These are phyloP conservation scores for Hippophae gyantsensis DNA, from an alignment of 306 rosid genomes.

Conservation along the genomic window DNA sequence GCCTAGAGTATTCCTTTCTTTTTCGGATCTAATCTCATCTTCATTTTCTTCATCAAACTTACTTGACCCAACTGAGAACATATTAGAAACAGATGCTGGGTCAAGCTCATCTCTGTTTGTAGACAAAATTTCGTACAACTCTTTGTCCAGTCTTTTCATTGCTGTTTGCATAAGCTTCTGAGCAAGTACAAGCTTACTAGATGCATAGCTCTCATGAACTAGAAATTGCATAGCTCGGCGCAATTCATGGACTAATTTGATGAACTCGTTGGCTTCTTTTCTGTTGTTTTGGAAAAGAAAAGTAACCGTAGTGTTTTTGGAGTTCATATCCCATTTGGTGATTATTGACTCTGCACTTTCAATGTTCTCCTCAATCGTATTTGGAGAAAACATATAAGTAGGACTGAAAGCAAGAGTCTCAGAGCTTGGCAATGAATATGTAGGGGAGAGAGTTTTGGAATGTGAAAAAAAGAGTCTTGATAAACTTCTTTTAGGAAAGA, in stretches of 20 bases:
- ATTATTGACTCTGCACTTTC: conserved; percentile 25
- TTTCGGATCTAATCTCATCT: conserved; percentile 15
- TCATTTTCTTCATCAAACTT: conserved; percentile 15
- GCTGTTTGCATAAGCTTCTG: conserved; percentile 45
- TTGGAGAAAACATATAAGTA: neutral
- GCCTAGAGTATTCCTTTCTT: conserved; percentile 11
- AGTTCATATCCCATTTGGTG: conserved; percentile 35
- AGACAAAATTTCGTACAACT: conserved; percentile 32
- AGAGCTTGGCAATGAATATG: conserved; percentile 13
- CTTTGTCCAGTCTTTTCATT: conserved; percentile 41
- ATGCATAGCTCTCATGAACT: conserved; percentile 8
- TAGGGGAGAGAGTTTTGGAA: conserved; percentile 17
- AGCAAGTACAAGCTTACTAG: conserved; percentile 30
- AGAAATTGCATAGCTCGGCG: conserved; percentile 30
- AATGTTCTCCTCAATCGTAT: conserved; percentile 30
- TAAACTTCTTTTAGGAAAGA: conserved; percentile 15
- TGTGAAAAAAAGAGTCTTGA: conserved; percentile 23
- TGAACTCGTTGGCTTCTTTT: conserved; percentile 28
- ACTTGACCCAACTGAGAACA: conserved; percentile 17
- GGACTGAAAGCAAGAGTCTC: conserved; percentile 6
- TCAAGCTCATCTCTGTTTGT: conserved; percentile 25
- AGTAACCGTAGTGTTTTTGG: conserved; percentile 21
- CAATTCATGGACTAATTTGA: conserved; percentile 25
- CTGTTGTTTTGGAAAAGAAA: conserved; percentile 32
- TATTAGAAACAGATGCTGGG: conserved; percentile 33